Percentiles rank a stretch among this genome's conserved stretches.
These are phyloP conservation scores for Entonaema liquescens DNA, from an alignment of 495 filamentous ascomycete species.

Conservation along the genomic window DNA sequence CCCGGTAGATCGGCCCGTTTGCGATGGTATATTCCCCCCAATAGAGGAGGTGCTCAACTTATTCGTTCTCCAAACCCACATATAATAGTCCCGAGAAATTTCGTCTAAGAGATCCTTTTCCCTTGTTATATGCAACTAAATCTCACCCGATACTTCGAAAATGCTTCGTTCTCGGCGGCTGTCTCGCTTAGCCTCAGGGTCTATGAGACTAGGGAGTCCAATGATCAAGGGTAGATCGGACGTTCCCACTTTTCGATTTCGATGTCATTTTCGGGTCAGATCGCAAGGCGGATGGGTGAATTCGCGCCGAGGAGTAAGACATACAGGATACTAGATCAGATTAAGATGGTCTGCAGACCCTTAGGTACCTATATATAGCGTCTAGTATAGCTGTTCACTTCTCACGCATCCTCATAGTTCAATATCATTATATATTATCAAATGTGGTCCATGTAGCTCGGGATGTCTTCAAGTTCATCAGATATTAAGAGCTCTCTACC, in stretches of 20 bases:
- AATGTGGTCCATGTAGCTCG: background rate
- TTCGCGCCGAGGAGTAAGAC: background rate
- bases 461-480: background rate
- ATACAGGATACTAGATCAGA: background rate
- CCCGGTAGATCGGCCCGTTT: slow-evolving; percentile 38
- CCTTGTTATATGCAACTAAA: background rate
- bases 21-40: slow-evolving; percentile 17
- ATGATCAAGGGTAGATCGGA: background rate
- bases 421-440: background rate
- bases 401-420: background rate
- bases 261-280: slow-evolving; percentile 10
- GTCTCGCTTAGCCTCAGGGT: slow-evolving; percentile 9
- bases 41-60: slow-evolving; percentile 27
- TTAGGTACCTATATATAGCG: background rate
- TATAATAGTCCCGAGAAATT: slow-evolving; percentile 27
- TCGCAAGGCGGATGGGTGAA: slow-evolving; percentile 6
- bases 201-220: background rate
- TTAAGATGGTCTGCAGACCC: background rate
- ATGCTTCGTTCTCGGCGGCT: slow-evolving; percentile 10
- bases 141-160: background rate
- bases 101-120: slow-evolving; percentile 2
- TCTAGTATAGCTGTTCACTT: background rate
- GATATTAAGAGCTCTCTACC: background rate
- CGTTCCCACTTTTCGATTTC: slow-evolving; percentile 12
- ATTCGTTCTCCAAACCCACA: background rate